A percentile compares a stretch with the other conserved stretches of the same genome.
Conservation (phyloP, 768 basidiomycete species). For the Amanita jacksonii region DNA sequence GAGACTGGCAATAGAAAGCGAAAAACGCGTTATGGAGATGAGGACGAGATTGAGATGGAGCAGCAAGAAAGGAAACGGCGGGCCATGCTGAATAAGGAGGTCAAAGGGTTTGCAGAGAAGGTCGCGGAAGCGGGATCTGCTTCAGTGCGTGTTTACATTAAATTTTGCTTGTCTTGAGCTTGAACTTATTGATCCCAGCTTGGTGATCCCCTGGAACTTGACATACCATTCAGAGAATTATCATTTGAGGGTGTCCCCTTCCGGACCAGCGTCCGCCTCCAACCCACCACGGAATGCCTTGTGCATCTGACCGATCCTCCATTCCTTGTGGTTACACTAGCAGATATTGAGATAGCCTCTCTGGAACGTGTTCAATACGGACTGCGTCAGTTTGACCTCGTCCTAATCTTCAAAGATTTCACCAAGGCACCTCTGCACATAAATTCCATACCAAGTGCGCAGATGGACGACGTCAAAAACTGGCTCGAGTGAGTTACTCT, state of each 20-base stretch:
- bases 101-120: constrained; percentile 88
- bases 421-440: constrained; percentile 87
- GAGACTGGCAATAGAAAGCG: constrained; percentile 99
- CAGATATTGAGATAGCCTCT: constrained; percentile 94
- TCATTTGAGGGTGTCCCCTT: constrained; percentile 96
- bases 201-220: constrained; percentile 83
- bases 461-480: constrained; percentile 96
- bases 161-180: background rate
- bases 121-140: constrained; percentile 74
- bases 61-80: constrained; percentile 91
- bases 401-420: constrained; percentile 97
- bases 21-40: constrained; percentile 94
- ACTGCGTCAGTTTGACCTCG: constrained; percentile 93
- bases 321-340: constrained; percentile 89
- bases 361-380: constrained; percentile 95
- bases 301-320: constrained; percentile 93
- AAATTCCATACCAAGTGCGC: constrained; percentile 86
- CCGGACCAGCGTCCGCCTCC: constrained; percentile 88
- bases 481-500: constrained; percentile 81
- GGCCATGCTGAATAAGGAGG: constrained; percentile 86
- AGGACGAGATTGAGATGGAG: constrained; percentile 98
- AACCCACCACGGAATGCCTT: constrained; percentile 94
- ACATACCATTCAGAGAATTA: constrained; percentile 94
- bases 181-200: constrained; percentile 22
- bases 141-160: constrained; percentile 43